phyloP scores from a whole-genome alignment of 345 rosid genomes.

The Viola odorata region DNA sequence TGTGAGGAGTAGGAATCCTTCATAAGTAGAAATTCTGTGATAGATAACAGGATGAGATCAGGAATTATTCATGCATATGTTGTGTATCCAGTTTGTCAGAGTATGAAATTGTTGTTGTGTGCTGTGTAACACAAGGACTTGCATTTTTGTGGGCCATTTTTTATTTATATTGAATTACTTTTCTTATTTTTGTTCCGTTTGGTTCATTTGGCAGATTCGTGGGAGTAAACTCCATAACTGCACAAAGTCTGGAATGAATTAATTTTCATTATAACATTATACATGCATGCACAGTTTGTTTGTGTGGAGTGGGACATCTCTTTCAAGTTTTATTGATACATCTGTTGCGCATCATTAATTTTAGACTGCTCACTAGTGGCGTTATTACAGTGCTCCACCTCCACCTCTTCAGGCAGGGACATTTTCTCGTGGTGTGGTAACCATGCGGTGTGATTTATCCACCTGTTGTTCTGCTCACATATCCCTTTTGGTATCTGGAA shows the following conservation, averaged over 20 bases:
- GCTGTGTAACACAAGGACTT: no score
- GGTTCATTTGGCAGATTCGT: conserved; percentile 51
- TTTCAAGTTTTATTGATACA: neutral
- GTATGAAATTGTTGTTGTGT: no score
- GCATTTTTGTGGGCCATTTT: no score
- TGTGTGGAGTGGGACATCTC: neutral
- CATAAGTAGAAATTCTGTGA: no score
- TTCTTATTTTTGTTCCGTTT: neutral
- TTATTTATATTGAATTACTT: neutral
- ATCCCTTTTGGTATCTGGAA: conserved; percentile 93
- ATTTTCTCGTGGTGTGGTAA: conserved; percentile 95
- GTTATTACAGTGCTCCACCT: conserved; percentile 81
- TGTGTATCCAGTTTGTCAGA: no score
- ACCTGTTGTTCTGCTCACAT: conserved; percentile 87
- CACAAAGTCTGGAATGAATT: conserved; percentile 56
- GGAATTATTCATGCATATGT: no score
- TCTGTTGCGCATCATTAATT: neutral
- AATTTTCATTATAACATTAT: neutral
- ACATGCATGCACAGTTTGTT: neutral
- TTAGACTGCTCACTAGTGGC: neutral
- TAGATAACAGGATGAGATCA: no score
- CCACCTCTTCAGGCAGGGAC: conserved; percentile 99
- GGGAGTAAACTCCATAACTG: conserved; percentile 96
- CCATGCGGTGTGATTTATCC: conserved; percentile 96
- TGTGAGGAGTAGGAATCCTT: no score